Percentiles rank a stretch among this genome's conserved stretches.
Conservation (phyloP, 2,329 filamentous ascomycete species). For the Colletotrichum horii region DNA sequence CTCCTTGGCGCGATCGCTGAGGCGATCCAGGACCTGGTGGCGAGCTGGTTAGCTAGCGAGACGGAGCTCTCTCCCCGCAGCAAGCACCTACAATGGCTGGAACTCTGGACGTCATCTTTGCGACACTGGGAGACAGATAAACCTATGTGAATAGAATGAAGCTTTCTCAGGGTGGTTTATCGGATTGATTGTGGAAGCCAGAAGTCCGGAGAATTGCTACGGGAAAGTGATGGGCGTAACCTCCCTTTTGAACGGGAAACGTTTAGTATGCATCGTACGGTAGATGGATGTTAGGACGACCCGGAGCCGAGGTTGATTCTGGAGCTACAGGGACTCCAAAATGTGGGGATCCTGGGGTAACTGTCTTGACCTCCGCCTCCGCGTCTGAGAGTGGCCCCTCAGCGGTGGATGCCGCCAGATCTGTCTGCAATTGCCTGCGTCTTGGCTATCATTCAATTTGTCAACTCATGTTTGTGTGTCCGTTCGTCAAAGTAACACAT, state of each 20-base stretch:
- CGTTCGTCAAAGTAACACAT: neutral
- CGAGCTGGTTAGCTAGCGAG: neutral
- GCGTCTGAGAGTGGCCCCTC: slow-evolving; percentile 6
- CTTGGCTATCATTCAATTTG: neutral
- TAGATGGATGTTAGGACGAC: slow-evolving; percentile 2
- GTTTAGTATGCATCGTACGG: slow-evolving; percentile 9
- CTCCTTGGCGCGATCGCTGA: slow-evolving; percentile 85
- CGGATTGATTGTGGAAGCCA: neutral
- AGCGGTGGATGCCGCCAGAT: neutral
- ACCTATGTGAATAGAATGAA: neutral
- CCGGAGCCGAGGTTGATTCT: slow-evolving; percentile 20
- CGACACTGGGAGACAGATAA: neutral
- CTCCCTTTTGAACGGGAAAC: slow-evolving; percentile 14
- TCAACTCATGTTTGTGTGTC: neutral
- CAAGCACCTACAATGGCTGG: slow-evolving; percentile 27
- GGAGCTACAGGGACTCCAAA: slow-evolving; percentile 15
- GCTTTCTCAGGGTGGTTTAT: neutral
- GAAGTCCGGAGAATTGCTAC: neutral
- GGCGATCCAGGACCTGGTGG: slow-evolving; percentile 55
- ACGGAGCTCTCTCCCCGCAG: neutral
- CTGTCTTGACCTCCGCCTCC: slow-evolving; percentile 16
- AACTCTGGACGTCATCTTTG: slow-evolving; percentile 28
- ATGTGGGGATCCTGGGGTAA: slow-evolving; percentile 22
- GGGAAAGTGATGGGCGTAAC: neutral
- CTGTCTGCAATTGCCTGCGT: neutral